Base-by-base conservation (phyloP, 768 basidiomycete genomes). In the Naganishia kalamii region DNA sequence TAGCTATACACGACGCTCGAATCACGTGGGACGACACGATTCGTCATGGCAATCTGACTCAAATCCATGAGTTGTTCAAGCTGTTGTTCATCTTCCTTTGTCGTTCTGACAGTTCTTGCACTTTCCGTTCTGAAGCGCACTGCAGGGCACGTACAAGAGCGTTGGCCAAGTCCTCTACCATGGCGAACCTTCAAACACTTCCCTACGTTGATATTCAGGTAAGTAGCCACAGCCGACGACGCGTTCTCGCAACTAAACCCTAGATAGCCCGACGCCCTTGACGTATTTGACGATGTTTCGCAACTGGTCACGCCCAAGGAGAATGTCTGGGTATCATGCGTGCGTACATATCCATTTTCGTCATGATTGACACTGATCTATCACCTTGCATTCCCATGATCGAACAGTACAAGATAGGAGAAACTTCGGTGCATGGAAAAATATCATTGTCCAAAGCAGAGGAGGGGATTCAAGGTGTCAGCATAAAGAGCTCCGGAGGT, bases 241-340 rank as follows among this genome's bases (percentile, higher is more conserved):
- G 3, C 52, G 3, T 15, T 46, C 40, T 19, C 35, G 19, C 70
- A 87, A 5, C 85, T 86, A 4, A 81, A 82, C 32, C 83, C 84
- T 4, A 77, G 85, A 43, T 86, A 89, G 77, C 84, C 83, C 21
- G 84, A 85, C 43, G 85, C 87, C 67, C 73, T 81, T 4, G 74
- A 81, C 41, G 84, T 88, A 1, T 79, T 88, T 35, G 80, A 83
- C 32, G 88, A 91, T 70, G 84, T 89, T 1, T 78, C 81, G 19
- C 81, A 84, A 40, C 86, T 84, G 0, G 65, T 83, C 1, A 78
- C 87, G 0, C 80, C 83, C 0, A 76, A 73, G 4, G 88, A 90
- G 65, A 82, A 82, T 64, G 83, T 87, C 73, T 90, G 88, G 88
- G 76, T 89, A 1, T 89, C 88, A 3, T 86, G 85, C 72, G 75